Conservation (phyloP, 331 rosid genomes). For the Cydonia oblonga region DNA sequence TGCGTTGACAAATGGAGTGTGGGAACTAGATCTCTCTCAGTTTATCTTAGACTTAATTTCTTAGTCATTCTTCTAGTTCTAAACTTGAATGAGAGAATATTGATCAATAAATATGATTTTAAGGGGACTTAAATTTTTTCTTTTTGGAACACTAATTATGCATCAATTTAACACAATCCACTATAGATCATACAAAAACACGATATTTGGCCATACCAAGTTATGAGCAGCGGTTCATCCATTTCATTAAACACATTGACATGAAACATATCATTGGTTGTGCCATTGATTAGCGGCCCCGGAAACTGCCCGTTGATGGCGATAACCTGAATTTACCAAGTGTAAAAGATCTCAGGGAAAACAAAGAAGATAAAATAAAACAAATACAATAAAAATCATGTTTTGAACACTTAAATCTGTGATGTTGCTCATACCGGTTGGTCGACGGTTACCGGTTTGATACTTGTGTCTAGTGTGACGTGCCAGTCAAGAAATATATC, state of each 20-base stretch:
- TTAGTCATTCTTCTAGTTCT: too few relatives aligned
- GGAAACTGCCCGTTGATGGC: slow-evolving; percentile 27
- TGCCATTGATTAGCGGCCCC: slow-evolving; percentile 22
- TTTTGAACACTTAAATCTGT: neutral
- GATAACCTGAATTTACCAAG: slow-evolving; percentile 1
- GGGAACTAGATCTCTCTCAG: too few relatives aligned
- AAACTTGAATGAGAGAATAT: neutral
- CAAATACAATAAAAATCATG: neutral
- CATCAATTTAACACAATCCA: too few relatives aligned
- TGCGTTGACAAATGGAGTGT: too few relatives aligned
- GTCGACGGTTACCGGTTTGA: slow-evolving; percentile 2
- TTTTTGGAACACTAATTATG: too few relatives aligned
- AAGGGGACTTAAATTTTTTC: too few relatives aligned
- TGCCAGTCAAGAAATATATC: slow-evolving; percentile 16
- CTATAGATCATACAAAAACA: neutral
- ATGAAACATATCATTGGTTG: slow-evolving; percentile 21
- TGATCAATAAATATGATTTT: neutral
- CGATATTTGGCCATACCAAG: slow-evolving; percentile 11
- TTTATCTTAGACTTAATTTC: too few relatives aligned
- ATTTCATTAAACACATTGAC: slow-evolving; percentile 16
- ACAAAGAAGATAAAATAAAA: neutral
- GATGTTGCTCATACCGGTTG: slow-evolving; percentile 14
- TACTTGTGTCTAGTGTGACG: neutral
- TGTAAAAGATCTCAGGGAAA: neutral
- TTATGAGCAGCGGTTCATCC: slow-evolving; percentile 25